These are phyloP conservation scores for Trichocladium uniseriatum DNA, from an alignment of 495 filamentous ascomycete species.

Conservation along the genomic window DNA sequence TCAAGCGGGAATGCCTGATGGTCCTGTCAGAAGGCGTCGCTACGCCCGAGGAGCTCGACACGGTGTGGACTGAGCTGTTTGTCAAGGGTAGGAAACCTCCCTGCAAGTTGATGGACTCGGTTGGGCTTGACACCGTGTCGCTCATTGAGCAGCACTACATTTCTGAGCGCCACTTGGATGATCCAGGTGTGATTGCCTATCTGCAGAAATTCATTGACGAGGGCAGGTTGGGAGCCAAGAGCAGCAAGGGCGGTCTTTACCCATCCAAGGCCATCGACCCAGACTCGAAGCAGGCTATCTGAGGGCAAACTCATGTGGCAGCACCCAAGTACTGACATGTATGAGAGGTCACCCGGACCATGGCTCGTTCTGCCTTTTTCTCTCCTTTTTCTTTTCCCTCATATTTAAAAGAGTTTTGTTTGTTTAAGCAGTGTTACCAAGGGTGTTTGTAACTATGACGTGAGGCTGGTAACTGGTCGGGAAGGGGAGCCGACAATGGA, in stretches of 20 bases:
- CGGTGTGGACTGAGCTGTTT: conserved; percentile 34
- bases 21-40: conserved; percentile 44
- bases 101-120: conserved; percentile 19
- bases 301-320: no score
- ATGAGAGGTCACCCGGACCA: no score
- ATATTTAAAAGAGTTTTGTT: no score
- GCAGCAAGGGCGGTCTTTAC: conserved; percentile 22
- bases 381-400: no score
- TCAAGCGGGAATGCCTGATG: conserved; percentile 45
- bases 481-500: no score
- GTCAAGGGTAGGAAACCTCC: conserved; percentile 17
- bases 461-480: no score
- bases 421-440: no score
- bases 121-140: conserved; percentile 47
- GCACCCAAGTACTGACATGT: no score
- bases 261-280: conserved; percentile 14
- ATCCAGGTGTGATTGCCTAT: conserved; percentile 27
- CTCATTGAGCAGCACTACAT: conserved; percentile 33
- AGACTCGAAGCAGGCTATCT: no score
- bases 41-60: conserved; percentile 40
- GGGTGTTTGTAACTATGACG: no score
- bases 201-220: conserved; percentile 34
- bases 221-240: conserved; percentile 28
- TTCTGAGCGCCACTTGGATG: conserved; percentile 32
- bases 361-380: no score